Evolutionary conservation across 2,329 filamentous ascomycete genomes (phyloP), one percentile per base, ranked within the genome.

Genomic region (Aureobasidium sp.): DNA sequence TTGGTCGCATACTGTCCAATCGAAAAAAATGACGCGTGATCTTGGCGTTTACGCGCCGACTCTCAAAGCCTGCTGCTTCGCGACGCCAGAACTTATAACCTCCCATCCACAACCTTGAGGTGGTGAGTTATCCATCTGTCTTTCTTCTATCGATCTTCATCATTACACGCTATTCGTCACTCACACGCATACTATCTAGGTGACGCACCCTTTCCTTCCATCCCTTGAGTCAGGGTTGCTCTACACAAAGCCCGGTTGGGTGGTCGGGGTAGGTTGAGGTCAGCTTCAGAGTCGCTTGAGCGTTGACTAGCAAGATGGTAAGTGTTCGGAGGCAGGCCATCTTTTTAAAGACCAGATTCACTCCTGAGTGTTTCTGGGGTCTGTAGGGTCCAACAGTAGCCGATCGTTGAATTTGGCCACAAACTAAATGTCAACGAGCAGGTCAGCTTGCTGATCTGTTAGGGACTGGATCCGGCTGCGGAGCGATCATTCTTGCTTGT

Each of bases 261-360:
- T 42, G 37, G 51, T 23, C 43, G 37, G 51, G 51, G 51, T 42
- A 29, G 50, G 37, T 54, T 29, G 33, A 3, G 33, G 49, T 42
- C 21, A 21, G 13, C 53, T n/a, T 33, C 40, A 45, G 53, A 45
- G 53, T 25, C 40, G 27, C 40, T 35, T 4, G 6, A 13, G 54
- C 54, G 42, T 47, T 0, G n/a, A 46, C 42, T 11, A 27, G 11
- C 31, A 47, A 19, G 17, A 45, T 29, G 31, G 21, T 3, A 27
- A n/a, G 54, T 19, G 13, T 57, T 47, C 42, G 53, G 31, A 57
- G 40, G 53, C 38, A 57, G 53, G 53, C 53, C 40, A 45, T 23
- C 29, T 10, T 45, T 38, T 47, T 15, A 15, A 31, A 47, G 45
- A 19, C 38, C 38, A 45, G 17, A 45, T 25, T 15, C 50, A 29